Evolutionary conservation across 2,329 filamentous ascomycete genomes (phyloP).

Genomic region (Ophiostoma populinum): DNA sequence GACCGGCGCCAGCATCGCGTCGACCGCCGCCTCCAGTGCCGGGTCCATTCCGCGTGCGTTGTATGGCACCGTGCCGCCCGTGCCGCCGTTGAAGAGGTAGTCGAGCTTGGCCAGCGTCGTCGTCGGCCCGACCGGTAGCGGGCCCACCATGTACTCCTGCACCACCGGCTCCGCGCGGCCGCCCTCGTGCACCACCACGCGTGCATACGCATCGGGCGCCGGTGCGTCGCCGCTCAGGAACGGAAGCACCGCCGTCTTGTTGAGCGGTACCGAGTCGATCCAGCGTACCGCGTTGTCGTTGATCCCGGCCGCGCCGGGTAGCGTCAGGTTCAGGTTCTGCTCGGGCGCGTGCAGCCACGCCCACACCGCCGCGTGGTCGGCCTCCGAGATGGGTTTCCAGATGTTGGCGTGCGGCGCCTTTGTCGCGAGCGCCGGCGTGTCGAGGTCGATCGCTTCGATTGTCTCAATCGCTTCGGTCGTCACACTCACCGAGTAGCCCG

Average conservation of each 20-base stretch:
- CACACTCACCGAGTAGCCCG: neutral
- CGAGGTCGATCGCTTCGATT: neutral
- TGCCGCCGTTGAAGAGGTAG: slow-evolving; percentile 26
- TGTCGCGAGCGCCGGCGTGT: slow-evolving; percentile 1
- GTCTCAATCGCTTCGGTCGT: neutral
- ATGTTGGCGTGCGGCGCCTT: slow-evolving; percentile 23
- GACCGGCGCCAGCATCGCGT: slow-evolving; percentile 20
- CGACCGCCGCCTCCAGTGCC: slow-evolving; percentile 17
- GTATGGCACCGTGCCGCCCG: slow-evolving; percentile 20
- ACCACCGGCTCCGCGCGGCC: slow-evolving; percentile 24
- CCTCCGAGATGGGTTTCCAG: slow-evolving; percentile 23
- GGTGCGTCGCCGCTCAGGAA: slow-evolving; percentile 23
- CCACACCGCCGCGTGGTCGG: slow-evolving; percentile 26
- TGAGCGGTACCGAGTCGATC: slow-evolving; percentile 29
- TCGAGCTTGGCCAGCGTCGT: slow-evolving; percentile 23
- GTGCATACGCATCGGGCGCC: slow-evolving; percentile 24
- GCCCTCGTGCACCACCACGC: slow-evolving; percentile 28
- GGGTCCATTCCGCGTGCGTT: slow-evolving; percentile 19
- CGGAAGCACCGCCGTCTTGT: slow-evolving; percentile 28
- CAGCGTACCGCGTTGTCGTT: slow-evolving; percentile 29
- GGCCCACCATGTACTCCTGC: slow-evolving; percentile 31
- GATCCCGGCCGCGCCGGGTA: slow-evolving; percentile 18
- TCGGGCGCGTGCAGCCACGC: slow-evolving; percentile 23
- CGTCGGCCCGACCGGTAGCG: slow-evolving; percentile 23
- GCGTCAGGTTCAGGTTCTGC: slow-evolving; percentile 27